A percentile compares a stretch with the other conserved stretches of the same genome.
Evolutionary conservation across 371 early-diverging fungal species (phyloP).

Genomic region (Apophysomyces trapeziformis): DNA sequence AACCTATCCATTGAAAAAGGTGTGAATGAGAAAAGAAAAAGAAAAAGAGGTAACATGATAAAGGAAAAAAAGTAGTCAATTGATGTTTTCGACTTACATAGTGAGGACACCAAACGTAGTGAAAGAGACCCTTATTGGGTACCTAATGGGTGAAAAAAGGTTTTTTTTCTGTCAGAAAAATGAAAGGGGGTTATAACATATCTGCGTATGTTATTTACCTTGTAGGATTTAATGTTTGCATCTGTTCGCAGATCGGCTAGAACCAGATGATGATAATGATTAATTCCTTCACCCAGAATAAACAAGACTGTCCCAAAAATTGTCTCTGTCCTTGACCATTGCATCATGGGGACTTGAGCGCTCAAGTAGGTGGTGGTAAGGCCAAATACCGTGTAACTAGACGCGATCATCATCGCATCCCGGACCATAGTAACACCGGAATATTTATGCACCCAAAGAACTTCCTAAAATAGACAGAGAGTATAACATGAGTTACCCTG

Average conservation of each 20-base stretch:
- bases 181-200: not conserved
- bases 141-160: not conserved
- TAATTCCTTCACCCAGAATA: conserved; percentile 31
- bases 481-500: not conserved
- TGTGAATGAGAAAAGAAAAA: not conserved
- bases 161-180: conserved; percentile 9
- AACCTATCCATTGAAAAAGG: conserved; percentile 16
- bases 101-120: conserved; percentile 49
- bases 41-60: not conserved
- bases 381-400: conserved; percentile 24
- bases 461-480: conserved; percentile 31
- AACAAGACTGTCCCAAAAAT: conserved; percentile 25
- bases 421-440: conserved; percentile 28
- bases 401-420: conserved; percentile 29
- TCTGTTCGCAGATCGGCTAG: conserved; percentile 28
- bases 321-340: not conserved
- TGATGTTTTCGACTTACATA: conserved; percentile 33
- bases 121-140: conserved; percentile 34
- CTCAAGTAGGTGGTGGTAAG: conserved; percentile 16
- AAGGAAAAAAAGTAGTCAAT: too few species aligned
- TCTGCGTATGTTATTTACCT: conserved; percentile 17
- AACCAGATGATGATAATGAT: conserved; percentile 43
- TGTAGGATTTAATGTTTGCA: conserved; percentile 29
- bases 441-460: conserved; percentile 36
- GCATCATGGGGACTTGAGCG: conserved; percentile 13